phyloP scores from a whole-genome alignment of 768 basidiomycete species.

The Termitomyces sp. region DNA sequence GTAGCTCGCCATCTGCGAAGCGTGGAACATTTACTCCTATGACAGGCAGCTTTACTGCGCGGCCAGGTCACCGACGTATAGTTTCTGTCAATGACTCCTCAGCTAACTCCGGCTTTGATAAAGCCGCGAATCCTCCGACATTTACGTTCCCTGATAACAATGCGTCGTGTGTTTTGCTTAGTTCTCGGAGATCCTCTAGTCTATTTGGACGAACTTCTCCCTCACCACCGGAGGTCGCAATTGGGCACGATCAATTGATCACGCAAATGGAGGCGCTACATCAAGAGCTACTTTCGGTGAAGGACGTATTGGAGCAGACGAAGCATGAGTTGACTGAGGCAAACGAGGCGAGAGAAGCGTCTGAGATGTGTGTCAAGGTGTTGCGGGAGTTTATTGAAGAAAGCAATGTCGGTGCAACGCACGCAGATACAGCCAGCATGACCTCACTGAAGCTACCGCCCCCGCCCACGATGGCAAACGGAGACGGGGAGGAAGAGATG shows the following conservation, averaged over 20 bases:
- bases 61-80: conserved; percentile 61
- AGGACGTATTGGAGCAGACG: conserved; percentile 55
- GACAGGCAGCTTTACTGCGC: conserved; percentile 44
- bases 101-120: conserved; percentile 26
- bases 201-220: conserved; percentile 49
- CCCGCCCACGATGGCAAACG: conserved; percentile 33
- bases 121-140: conserved; percentile 29
- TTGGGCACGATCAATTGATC: conserved; percentile 9
- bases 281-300: conserved; percentile 50
- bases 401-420: conserved; percentile 50
- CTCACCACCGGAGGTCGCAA: conserved; percentile 29
- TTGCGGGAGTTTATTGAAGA: conserved; percentile 80
- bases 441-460: conserved; percentile 34
- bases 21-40: conserved; percentile 75
- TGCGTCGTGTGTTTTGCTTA: conserved; percentile 18
- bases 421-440: conserved; percentile 12
- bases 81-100: conserved; percentile 69
- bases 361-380: conserved; percentile 78
- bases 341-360: conserved; percentile 82
- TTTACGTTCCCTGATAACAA: conserved; percentile 28
- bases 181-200: conserved; percentile 41
- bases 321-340: conserved; percentile 69
- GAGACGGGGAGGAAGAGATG: conserved; percentile 32
- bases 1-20: conserved; percentile 29
- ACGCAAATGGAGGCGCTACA: conserved; percentile 54